Conservation (phyloP, 2,329 filamentous ascomycete species). For the Ceratocystis ficicola region DNA sequence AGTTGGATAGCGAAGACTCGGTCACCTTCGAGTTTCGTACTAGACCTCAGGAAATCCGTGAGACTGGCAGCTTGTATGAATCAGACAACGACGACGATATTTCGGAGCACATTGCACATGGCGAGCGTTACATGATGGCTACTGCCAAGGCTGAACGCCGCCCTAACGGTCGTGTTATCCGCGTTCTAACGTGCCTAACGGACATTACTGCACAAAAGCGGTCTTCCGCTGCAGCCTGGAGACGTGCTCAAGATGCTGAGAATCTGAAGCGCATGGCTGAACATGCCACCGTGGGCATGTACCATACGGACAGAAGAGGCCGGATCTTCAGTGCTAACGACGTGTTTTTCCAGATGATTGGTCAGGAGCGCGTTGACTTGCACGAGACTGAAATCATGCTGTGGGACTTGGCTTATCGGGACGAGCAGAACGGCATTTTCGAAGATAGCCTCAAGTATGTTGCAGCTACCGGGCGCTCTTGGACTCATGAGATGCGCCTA, state of each 20-base stretch:
- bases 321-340: conserved; percentile 41
- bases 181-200: conserved; percentile 39
- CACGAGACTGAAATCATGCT: conserved; percentile 32
- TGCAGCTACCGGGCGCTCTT: conserved; percentile 32
- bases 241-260: conserved; percentile 40
- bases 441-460: conserved; percentile 33
- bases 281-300: conserved; percentile 44
- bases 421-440: conserved; percentile 35
- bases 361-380: conserved; percentile 35
- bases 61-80: background rate
- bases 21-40: conserved; percentile 40
- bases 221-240: conserved; percentile 38
- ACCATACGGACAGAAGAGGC: conserved; percentile 41
- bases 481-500: conserved; percentile 39
- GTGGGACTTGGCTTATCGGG: conserved; percentile 35
- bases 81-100: conserved; percentile 21
- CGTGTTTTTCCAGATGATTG: conserved; percentile 42
- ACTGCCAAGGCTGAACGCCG: conserved; percentile 38
- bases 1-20: conserved; percentile 29
- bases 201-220: conserved; percentile 39
- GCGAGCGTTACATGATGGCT: conserved; percentile 35
- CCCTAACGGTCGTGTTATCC: conserved; percentile 34
- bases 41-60: conserved; percentile 17
- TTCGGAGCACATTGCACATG: conserved; percentile 15
- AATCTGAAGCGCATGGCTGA: conserved; percentile 44